Base-by-base conservation (phyloP, 352 stramenopile genomes). In the Peronosclerospora sorghi region DNA sequence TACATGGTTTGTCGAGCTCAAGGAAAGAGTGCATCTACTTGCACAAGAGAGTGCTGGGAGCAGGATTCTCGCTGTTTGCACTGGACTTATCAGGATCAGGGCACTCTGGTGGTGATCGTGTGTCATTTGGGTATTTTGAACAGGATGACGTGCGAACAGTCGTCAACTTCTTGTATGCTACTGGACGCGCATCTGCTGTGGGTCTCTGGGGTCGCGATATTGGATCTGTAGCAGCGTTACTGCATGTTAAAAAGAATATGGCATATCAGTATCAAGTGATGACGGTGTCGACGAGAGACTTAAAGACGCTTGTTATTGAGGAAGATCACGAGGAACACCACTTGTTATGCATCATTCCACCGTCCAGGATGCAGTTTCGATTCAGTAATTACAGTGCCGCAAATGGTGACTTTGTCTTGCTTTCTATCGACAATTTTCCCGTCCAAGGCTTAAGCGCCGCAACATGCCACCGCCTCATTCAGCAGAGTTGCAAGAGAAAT, bases 1-100 rank as follows among this genome's bases (percentile, higher is more conserved):
- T 89, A 26, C 76, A 89, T 42, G 76, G 76, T 15, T 73, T 89
- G 62, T 89, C 76, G 18, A 84, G 71, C 14, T 89, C 76, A 0
- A 57, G 76, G 1, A 79, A 83, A 45, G 76, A 89, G 54, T 82
- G 72, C 24, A 48, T 86, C 13, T 89, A 89, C 41, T 41, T 89
- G 20, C 60, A 66, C 37, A 43, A 59, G 19, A 57, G 49, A 45
- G 57, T 89, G 17, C 62, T 89, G 10, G 45, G 61, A 0, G 49
- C 56, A 0, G 76, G 74, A 7, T 86, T 86, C 28, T 86, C 76
- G 35, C 46, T 89, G 10, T 81, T 89, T 27, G 46, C 73, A 40
- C n/a, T 89, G 29, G 76, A 89, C 42, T 45, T 86, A 8, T 86
- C 76, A 0, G 73, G 76, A 19, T 83, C 76, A 6, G 76, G 76